A percentile compares a stretch with the other conserved stretches of the same genome.
phyloP scores from a whole-genome alignment of 2,329 filamentous ascomycete species.

The Colletotrichum gigasporum region DNA sequence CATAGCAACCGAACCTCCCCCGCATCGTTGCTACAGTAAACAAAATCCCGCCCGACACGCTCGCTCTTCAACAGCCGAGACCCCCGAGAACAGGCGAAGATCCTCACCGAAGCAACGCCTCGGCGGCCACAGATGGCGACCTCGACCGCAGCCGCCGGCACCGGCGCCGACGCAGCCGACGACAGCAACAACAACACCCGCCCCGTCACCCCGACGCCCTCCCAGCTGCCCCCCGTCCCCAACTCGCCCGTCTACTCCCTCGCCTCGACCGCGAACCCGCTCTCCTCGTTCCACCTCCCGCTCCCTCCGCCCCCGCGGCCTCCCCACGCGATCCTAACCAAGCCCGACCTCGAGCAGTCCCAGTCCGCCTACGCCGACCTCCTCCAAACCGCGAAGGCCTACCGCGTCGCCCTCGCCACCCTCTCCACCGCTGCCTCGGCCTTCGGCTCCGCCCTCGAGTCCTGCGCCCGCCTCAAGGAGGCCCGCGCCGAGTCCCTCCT shows the following conservation, averaged over 20 bases:
- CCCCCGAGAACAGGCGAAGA: neutral
- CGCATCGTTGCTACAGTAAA: constrained; percentile 12
- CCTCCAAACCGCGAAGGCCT: constrained; percentile 69
- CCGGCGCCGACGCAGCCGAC: constrained; percentile 35
- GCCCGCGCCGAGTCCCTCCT: constrained; percentile 67
- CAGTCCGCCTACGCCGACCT: constrained; percentile 71
- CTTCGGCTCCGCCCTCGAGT: constrained; percentile 72
- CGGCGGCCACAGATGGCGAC: constrained; percentile 40
- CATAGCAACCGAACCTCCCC: constrained; percentile 4
- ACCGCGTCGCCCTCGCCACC: constrained; percentile 68
- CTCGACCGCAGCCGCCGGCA: constrained; percentile 35
- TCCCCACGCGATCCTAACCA: constrained; percentile 68
- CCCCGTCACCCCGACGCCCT: constrained; percentile 53
- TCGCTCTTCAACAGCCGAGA: neutral
- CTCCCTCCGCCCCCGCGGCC: constrained; percentile 68
- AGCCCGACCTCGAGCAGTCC: constrained; percentile 70
- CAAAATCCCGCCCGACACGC: neutral
- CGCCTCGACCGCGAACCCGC: constrained; percentile 68
- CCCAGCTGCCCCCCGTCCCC: constrained; percentile 68
- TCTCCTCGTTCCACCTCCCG: constrained; percentile 68
- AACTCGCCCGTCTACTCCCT: constrained; percentile 71
- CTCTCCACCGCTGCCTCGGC: constrained; percentile 69
- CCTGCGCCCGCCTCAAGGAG: constrained; percentile 75
- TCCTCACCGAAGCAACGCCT: neutral
- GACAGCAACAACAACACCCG: constrained; percentile 54